phyloP scores from a whole-genome alignment of 306 rosid genomes.

The Trifolium subterraneum region DNA sequence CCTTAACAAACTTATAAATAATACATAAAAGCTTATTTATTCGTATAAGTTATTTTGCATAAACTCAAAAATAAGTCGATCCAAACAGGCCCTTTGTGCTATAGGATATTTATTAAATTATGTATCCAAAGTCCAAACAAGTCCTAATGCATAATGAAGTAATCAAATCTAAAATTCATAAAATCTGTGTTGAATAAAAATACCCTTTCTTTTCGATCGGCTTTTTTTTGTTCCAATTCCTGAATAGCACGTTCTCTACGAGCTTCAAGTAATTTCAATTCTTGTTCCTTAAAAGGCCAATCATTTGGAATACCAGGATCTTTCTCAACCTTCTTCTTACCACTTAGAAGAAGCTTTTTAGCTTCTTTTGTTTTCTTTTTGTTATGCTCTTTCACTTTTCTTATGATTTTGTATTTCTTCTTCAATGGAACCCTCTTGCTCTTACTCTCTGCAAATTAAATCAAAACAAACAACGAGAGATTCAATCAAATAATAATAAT shows the following conservation, averaged over 20 bases:
- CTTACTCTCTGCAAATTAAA: constrained; percentile 84
- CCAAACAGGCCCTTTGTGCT: neutral
- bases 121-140: neutral
- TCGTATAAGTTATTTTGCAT: no score
- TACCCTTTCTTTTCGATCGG: constrained; percentile 94
- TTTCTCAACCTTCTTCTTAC: constrained; percentile 80
- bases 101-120: neutral
- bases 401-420: constrained; percentile 83
- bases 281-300: constrained; percentile 98
- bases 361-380: constrained; percentile 92
- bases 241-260: constrained; percentile 73
- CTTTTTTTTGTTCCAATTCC: constrained; percentile 86
- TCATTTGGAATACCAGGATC: constrained; percentile 99
- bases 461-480: constrained; percentile 33
- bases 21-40: no score
- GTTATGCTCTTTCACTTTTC: constrained; percentile 88
- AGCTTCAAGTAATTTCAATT: constrained; percentile 84
- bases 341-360: constrained; percentile 65
- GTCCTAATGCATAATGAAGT: neutral
- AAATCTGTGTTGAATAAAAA: neutral
- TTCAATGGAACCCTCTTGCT: constrained; percentile 86
- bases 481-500: neutral
- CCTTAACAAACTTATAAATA: no score
- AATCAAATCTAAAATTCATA: neutral
- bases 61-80: no score